Evolutionary conservation across 2,329 filamentous ascomycete species (phyloP), one percentile per base, ranked within the genome.

Genomic region (Monosporascus ibericus): DNA sequence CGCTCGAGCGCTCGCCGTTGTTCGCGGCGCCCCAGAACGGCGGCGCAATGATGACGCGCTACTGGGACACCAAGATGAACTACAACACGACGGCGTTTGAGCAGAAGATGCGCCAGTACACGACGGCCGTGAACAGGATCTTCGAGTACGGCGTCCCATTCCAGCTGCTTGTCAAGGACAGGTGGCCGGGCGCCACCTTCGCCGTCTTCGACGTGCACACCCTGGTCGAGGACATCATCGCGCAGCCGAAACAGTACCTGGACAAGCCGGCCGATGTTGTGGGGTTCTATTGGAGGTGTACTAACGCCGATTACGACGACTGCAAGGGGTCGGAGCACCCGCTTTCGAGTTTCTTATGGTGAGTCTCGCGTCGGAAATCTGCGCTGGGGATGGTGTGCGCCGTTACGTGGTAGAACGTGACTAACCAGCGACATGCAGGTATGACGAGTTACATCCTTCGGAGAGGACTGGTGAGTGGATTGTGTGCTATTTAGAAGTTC

Each of bases 401-500:
- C 5, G 30, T 34, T 14, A 14, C 18, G n/a, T 40, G 42, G 20
- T 7, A 14, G 36, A 20, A 3, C 24, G 27, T 20, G n/a, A 47
- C 11, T 24, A 18, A 30, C 53, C 55, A 27, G 58, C 44, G 24
- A 2, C 15, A 6, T 22, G 18, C n/a, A 73, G 70, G 70, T 78
- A 77, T 60, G 87, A 92, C 68, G 80, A 84, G 63, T 66, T 92
- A 63, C 88, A 92, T 71, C 86, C 87, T 0, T 84, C 82, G 30
- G 77, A 84, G 68, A 80, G 81, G 68, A 78, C 84, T 7, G 78
- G 82, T 68, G 71, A 78, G 61, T 71, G 2, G 6, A 11, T 25
- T 46, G 6, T 14, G 18, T 77, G 22, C 47, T 27, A 24, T 14
- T 27, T 25, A 6, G 22, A 25, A 9, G 4, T 14, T 34, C 30